phyloP scores from a whole-genome alignment of 352 stramenopile genomes.

The Phytopythium delawarense region DNA sequence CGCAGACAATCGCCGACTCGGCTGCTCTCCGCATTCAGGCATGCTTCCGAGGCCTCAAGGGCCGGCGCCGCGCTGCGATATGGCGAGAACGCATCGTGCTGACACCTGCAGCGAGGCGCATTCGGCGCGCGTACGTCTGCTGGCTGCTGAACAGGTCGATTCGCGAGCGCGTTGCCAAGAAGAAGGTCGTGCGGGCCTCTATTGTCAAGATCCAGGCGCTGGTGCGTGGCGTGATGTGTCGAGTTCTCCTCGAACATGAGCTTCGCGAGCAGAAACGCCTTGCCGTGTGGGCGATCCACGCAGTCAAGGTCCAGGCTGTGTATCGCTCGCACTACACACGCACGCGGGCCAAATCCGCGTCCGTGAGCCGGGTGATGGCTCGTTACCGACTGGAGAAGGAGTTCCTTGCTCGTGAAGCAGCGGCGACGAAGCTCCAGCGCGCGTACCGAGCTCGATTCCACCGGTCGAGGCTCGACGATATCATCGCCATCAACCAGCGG shows the following conservation, averaged over 20 bases:
- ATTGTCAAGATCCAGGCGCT: conserved; percentile 58
- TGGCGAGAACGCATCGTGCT: conserved; percentile 62
- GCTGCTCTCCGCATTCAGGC: conserved; percentile 69
- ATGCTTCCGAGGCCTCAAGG: conserved; percentile 51
- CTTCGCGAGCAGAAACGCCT: conserved; percentile 32
- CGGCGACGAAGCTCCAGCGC: conserved; percentile 43
- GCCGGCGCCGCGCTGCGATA: conserved; percentile 35
- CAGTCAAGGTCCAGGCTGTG: conserved; percentile 48
- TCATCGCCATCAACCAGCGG: conserved; percentile 63
- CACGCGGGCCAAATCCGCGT: conserved; percentile 37
- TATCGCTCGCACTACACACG: conserved; percentile 52
- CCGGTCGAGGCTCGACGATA: conserved; percentile 62
- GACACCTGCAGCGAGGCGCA: conserved; percentile 36
- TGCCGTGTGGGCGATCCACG: conserved; percentile 29
- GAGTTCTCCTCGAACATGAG: conserved; percentile 22
- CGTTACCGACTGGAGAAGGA: conserved; percentile 47
- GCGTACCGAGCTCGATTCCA: conserved; percentile 59
- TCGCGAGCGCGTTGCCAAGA: conserved; percentile 21
- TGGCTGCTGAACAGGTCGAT: conserved; percentile 46
- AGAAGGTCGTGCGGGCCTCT: conserved; percentile 26
- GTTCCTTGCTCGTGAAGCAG: conserved; percentile 32
- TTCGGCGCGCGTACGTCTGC: conserved; percentile 45
- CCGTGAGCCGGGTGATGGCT: conserved; percentile 63
- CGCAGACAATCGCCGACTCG: conserved; percentile 70
- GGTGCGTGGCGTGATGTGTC: conserved; percentile 43